Evolutionary conservation across 352 stramenopile species (phyloP).

Genomic region (Phytopythium chamaehyphon): DNA sequence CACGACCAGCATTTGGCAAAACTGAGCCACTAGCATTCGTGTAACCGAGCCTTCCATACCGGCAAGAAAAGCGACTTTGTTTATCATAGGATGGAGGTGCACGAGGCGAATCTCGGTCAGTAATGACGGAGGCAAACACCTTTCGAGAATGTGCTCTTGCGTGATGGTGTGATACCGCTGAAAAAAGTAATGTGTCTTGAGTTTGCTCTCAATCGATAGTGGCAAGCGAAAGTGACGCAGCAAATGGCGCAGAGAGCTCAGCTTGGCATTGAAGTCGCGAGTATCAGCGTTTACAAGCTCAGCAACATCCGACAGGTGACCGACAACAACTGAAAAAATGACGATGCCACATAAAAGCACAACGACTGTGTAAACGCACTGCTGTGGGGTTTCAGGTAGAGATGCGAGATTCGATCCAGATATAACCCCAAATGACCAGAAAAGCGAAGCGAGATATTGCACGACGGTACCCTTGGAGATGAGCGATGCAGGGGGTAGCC

Average conservation of each 20-base stretch:
- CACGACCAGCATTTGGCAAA: slow-evolving; percentile 41
- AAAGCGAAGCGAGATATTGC: slow-evolving; percentile 43
- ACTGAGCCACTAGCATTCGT: slow-evolving; percentile 48
- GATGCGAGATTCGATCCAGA: slow-evolving; percentile 41
- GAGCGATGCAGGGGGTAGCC: slow-evolving; percentile 9
- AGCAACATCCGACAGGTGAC: slow-evolving; percentile 55
- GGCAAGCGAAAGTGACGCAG: slow-evolving; percentile 49
- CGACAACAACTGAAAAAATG: slow-evolving; percentile 53
- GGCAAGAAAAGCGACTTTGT: slow-evolving; percentile 48
- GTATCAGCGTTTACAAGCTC: slow-evolving; percentile 47
- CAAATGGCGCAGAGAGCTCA: slow-evolving; percentile 53
- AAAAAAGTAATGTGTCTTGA: slow-evolving; percentile 74
- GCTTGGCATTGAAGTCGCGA: slow-evolving; percentile 48
- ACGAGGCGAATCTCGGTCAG: slow-evolving; percentile 53
- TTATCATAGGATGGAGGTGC: slow-evolving; percentile 53
- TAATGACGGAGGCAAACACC: slow-evolving; percentile 44
- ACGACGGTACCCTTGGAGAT: not conserved
- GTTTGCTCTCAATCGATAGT: slow-evolving; percentile 32
- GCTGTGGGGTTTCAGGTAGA: slow-evolving; percentile 27
- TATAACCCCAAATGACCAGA: slow-evolving; percentile 60
- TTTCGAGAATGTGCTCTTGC: slow-evolving; percentile 45
- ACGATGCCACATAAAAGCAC: slow-evolving; percentile 38
- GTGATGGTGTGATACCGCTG: slow-evolving; percentile 56
- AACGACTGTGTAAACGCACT: slow-evolving; percentile 44
- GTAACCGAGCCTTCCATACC: slow-evolving; percentile 47